Evolutionary conservation across 331 rosid genomes (phyloP).

Genomic region (Malus hybrid): DNA sequence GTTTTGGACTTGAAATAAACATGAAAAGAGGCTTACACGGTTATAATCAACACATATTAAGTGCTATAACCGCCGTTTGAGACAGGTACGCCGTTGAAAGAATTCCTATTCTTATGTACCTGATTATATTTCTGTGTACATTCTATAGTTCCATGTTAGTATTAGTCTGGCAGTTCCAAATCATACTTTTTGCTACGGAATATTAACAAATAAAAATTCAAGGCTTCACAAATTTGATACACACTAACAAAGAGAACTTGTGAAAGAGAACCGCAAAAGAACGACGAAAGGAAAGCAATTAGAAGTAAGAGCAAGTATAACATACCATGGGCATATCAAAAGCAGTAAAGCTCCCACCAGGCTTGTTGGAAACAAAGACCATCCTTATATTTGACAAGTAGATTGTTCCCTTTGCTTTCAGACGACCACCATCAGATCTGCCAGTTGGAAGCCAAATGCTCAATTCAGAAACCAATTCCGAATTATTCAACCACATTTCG

Average conservation of each 20-base stretch:
- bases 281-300: neutral
- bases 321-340: constrained; percentile 98
- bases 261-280: neutral
- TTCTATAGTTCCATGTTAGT: neutral
- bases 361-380: constrained; percentile 75
- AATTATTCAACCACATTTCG: neutral
- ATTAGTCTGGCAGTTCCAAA: neutral
- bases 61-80: neutral
- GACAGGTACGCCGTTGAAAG: neutral
- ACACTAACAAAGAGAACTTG: neutral
- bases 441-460: neutral
- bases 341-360: constrained; percentile 45
- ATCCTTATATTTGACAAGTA: constrained; percentile 85
- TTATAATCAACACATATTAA: neutral
- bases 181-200: neutral
- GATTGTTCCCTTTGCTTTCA: constrained; percentile 73
- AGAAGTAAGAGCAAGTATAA: neutral
- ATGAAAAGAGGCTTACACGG: neutral
- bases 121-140: neutral
- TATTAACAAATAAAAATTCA: neutral
- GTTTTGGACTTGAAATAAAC: neutral
- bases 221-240: neutral
- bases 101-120: neutral
- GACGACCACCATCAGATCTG: constrained; percentile 56
- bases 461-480: neutral